Evolutionary conservation across 2,329 filamentous ascomycete species (phyloP).

Genomic region (Emydomyces testavorans): DNA sequence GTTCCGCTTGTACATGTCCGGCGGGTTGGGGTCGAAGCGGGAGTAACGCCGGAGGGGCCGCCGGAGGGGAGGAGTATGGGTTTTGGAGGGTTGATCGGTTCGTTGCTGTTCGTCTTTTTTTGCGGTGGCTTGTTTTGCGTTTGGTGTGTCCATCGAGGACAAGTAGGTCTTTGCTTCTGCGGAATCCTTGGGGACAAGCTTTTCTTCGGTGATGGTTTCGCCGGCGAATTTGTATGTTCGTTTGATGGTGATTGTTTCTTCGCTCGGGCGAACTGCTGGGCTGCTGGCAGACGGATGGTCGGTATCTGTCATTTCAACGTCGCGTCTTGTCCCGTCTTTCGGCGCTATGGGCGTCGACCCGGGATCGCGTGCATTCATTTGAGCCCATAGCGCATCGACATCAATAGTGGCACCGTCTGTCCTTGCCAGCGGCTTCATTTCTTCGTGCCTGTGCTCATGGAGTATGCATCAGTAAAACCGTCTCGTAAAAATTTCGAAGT

Average conservation of each 20-base stretch:
- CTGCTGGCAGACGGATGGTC: conserved; percentile 5
- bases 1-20: conserved; percentile 34
- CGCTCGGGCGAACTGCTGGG: conserved; percentile 15
- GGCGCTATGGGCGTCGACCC: conserved; percentile 13
- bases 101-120: conserved; percentile 16
- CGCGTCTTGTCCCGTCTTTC: conserved; percentile 17
- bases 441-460: conserved; percentile 31
- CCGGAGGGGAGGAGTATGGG: conserved; percentile 23
- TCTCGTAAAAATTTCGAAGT: conserved; percentile 2
- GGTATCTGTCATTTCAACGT: conserved; percentile 7
- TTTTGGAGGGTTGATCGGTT: conserved; percentile 15
- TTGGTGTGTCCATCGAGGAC: conserved; percentile 25
- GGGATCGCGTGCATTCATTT: conserved; percentile 35
- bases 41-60: conserved; percentile 35
- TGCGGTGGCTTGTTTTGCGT: conserved; percentile 24
- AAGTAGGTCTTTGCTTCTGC: conserved; percentile 47
- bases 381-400: conserved; percentile 44
- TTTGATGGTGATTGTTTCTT: conserved; percentile 45
- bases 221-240: conserved; percentile 49
- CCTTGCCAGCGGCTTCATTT: conserved; percentile 38
- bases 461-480: conserved; percentile 3
- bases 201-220: conserved; percentile 44
- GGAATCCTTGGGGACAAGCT: conserved; percentile 42
- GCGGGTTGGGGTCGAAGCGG: conserved; percentile 38
- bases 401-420: conserved; percentile 43